Evolutionary conservation across 192 early-diverging fungal species (phyloP).

Genomic region (Rhizophagus sp.): DNA sequence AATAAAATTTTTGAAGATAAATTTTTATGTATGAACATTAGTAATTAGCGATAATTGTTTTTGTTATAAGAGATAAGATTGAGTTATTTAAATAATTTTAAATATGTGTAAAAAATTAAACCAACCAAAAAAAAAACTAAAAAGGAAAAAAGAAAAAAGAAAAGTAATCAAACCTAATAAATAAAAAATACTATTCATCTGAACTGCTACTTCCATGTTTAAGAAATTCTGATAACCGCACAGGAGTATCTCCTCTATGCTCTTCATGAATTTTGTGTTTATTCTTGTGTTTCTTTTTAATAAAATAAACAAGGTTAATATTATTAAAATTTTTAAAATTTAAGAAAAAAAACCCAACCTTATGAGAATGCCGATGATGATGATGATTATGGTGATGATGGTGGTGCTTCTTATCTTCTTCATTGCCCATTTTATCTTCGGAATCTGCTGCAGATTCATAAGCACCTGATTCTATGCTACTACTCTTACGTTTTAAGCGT

Average conservation of each 20-base stretch:
- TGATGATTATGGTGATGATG: neutral
- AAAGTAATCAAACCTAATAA: slow-evolving; percentile 19
- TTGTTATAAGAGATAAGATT: too few species aligned
- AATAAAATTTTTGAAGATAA: too few species aligned
- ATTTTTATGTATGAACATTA: too few species aligned
- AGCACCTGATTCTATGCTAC: neutral
- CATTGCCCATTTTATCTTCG: neutral
- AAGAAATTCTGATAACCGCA: slow-evolving; percentile 18
- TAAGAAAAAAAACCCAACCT: neutral
- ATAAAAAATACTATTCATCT: slow-evolving; percentile 17
- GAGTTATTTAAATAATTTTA: too few species aligned
- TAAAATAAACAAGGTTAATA: neutral
- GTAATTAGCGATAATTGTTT: too few species aligned
- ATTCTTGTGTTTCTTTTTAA: neutral
- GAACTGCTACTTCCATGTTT: slow-evolving; percentile 14
- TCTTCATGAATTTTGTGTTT: slow-evolving; percentile 16
- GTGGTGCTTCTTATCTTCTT: neutral
- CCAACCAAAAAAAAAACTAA: too few species aligned
- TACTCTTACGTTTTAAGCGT: neutral
- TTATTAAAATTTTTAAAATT: neutral
- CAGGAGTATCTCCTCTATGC: slow-evolving; percentile 19
- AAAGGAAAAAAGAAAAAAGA: slow-evolving; percentile 23
- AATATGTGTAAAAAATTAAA: too few species aligned
- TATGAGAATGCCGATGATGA: slow-evolving; percentile 5
- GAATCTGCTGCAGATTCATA: neutral